Evolutionary conservation across 2,329 filamentous ascomycete species (phyloP), one percentile per base, ranked within the genome.

Genomic region (Exophiala bonariae): DNA sequence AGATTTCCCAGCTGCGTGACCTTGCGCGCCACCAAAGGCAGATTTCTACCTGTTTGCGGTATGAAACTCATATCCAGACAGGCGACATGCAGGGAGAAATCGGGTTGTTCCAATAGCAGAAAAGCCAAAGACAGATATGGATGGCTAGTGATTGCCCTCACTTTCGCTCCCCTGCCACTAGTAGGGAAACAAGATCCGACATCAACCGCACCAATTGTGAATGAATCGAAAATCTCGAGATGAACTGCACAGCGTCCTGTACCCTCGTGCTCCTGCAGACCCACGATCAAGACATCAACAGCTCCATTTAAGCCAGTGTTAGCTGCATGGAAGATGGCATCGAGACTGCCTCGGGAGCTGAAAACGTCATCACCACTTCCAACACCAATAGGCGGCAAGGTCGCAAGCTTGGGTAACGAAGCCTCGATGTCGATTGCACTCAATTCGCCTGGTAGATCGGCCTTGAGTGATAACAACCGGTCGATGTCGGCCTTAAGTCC

Each of bases 1-100:
- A 97, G 68, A 55, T 93, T 95, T 59, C 96, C 89, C 13, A 97
- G 69, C 34, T 89, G 87, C 1, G 91, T 95, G 3, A 89, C 86
- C 60, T 95, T 95, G 13, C 86, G 89, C 1, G 91, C 86, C 10
- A 97, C 76, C 3, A 96, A 76, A 20, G 91, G 88, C 2, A 97
- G 73, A 46, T 90, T 81, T 3, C 87, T 87, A 2, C 84, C 85
- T 0, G 70, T 72, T 11, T 84, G 84, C 3, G 84, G 83, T 38
- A 95, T 81, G 61, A 96, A 95, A 0, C 85, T 82, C n/a, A 96
- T 73, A 58, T 95, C 88, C 63, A 95, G 80, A 1, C 87, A 87
- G 0, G 91, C 73, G n/a, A 92, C 69, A 49, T 81, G 77, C 8
- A 85, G 62, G 11, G 59, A 17, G 4, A 30, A 22, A 16, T 31